Evolutionary conservation across 2,329 filamentous ascomycete species (phyloP), one percentile per base, ranked within the genome.

Genomic region (Fusarium concolor): DNA sequence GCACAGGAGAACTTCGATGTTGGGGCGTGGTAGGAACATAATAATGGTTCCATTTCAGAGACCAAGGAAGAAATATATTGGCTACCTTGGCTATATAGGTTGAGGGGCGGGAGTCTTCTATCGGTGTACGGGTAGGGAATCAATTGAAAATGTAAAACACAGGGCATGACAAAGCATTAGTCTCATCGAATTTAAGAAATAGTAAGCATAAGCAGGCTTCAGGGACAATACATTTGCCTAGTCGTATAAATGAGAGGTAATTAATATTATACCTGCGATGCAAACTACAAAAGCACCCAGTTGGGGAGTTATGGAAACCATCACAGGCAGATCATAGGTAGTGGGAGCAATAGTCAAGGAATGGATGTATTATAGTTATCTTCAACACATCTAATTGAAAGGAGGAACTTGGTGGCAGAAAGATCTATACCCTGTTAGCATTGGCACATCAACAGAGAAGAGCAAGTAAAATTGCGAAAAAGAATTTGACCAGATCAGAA

Each of bases 1-100:
- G 42, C 37, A 33, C 66, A 94, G 89, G 95, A 98, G 81, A 97
- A 97, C 77, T 98, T 97, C 74, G 95, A 98, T 75, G 92, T 96
- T 59, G 88, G 88, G 74, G 93, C 93, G 47, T 97, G 94, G 93
- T 97, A 89, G 54, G 62, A 59, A 26, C 38, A 62, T 65, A 54
- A 72, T 69, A 50, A 56, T 29, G 39, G 50, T 49, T 52, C 57
- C 44, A 31, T 37, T 45, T 22, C 20, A 26, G 47, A 47, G 31
- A 42, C 41, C 44, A 60, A 65, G 59, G 31, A 49, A 43, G 29
- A 43, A 43, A 17, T 28, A 22, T 29, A 47, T 49, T 44, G 20
- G 20, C 22, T 26, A 50, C 49, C 37, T 73, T 74, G 65, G 63
- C 56, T 72, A 71, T 47, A 46, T 56, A 58, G 56, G 38, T 45